These are phyloP conservation scores for Tricholoma furcatifolium DNA, from an alignment of 768 basidiomycete species.

Conservation along the genomic window DNA sequence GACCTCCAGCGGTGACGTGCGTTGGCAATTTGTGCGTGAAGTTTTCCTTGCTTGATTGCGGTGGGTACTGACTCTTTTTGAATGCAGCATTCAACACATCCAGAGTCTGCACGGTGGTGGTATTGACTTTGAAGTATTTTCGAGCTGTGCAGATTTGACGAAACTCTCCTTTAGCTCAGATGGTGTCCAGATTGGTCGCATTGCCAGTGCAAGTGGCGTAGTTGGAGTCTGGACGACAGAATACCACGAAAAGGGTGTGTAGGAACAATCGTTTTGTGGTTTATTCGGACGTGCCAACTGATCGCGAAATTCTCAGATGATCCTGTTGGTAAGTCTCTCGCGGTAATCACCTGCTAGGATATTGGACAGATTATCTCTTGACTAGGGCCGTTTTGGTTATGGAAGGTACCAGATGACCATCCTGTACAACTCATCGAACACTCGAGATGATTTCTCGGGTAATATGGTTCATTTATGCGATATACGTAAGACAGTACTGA, in stretches of 20 bases:
- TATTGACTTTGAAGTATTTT: background rate
- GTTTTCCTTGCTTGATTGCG: background rate
- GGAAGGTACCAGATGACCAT: slow-evolving; percentile 49
- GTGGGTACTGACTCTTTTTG: slow-evolving; percentile 2
- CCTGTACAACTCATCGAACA: slow-evolving; percentile 34
- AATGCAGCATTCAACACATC: slow-evolving; percentile 51
- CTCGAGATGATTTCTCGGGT: slow-evolving; percentile 3
- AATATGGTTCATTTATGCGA: background rate
- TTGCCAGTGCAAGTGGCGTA: slow-evolving; percentile 65
- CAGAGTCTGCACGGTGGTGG: slow-evolving; percentile 41
- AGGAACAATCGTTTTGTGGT: background rate
- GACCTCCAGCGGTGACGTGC: slow-evolving; percentile 42
- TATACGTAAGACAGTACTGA: too few species aligned
- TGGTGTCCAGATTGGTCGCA: slow-evolving; percentile 64
- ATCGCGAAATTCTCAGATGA: slow-evolving; percentile 40
- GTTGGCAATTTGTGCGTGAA: slow-evolving; percentile 62
- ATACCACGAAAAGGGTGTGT: slow-evolving; percentile 51
- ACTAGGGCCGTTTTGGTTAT: slow-evolving; percentile 72
- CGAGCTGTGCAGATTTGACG: background rate
- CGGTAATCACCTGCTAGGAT: background rate
- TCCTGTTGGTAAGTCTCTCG: slow-evolving; percentile 53
- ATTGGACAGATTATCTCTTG: background rate
- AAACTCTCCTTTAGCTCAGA: slow-evolving; percentile 46
- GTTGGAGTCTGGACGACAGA: slow-evolving; percentile 70
- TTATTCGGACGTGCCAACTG: background rate